phyloP scores from a whole-genome alignment of 2,329 filamentous ascomycete species.

The Achaetomium macrosporum region DNA sequence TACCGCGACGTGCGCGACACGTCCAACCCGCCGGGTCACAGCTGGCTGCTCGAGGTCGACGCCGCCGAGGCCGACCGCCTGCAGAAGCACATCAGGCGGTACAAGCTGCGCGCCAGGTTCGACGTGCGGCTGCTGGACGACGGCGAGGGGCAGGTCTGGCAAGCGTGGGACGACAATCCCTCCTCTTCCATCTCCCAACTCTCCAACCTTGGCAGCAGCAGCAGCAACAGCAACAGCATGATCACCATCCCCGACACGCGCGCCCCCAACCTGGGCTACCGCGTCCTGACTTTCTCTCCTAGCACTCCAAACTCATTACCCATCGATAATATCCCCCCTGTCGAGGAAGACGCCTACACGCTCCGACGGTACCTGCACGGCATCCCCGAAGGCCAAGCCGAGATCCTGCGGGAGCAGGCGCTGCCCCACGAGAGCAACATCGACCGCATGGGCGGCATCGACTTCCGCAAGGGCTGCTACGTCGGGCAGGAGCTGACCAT shows the following conservation, averaged over 20 bases:
- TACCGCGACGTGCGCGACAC: constrained; percentile 52
- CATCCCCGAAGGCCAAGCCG: constrained; percentile 76
- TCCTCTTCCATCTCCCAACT: background rate
- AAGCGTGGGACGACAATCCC: constrained; percentile 58
- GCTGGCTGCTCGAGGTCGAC: constrained; percentile 80
- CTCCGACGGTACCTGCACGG: constrained; percentile 73
- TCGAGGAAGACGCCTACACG: constrained; percentile 58
- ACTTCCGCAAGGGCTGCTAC: constrained; percentile 96
- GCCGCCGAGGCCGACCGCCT: constrained; percentile 56
- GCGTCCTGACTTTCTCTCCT: constrained; percentile 34
- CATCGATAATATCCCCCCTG: constrained; percentile 25
- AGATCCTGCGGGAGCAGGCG: constrained; percentile 65
- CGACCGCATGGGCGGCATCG: constrained; percentile 77
- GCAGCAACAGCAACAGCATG: background rate
- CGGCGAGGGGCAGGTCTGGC: constrained; percentile 64
- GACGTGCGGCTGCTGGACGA: constrained; percentile 58
- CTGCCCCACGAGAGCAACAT: constrained; percentile 87
- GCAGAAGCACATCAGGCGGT: constrained; percentile 69
- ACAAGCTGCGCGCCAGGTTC: constrained; percentile 80
- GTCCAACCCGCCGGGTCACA: constrained; percentile 31
- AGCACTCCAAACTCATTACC: background rate
- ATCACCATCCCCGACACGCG: constrained; percentile 47
- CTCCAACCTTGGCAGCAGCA: background rate
- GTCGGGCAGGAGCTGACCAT: constrained; percentile 96
- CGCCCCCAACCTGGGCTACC: constrained; percentile 50